Conservation (phyloP, 2,329 filamentous ascomycete species). For the Fusarium pseudocircinatum region DNA sequence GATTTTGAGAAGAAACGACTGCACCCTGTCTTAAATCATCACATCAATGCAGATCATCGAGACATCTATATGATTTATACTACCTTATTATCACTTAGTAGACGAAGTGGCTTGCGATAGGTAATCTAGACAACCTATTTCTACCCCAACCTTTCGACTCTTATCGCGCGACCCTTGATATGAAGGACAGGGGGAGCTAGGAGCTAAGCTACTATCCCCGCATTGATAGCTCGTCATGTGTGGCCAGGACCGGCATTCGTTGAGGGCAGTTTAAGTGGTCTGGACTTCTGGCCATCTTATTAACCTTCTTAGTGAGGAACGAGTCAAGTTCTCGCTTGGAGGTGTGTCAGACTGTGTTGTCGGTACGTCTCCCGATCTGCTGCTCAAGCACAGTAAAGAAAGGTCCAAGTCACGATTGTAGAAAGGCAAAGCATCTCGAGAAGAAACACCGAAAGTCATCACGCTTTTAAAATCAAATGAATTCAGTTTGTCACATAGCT, state of each 20-base stretch:
- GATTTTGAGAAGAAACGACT: neutral
- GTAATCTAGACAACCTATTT: neutral
- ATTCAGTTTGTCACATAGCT: rapidly evolving
- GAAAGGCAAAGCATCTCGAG: no score
- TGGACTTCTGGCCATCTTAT: neutral
- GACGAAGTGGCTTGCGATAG: neutral
- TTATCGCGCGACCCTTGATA: neutral
- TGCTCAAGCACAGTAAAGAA: neutral
- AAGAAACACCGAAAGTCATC: no score
- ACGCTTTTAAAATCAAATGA: neutral
- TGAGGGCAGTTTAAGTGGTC: neutral
- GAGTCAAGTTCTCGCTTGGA: neutral
- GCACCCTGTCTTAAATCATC: neutral
- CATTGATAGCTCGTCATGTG: conserved; percentile 1
- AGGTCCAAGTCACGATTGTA: neutral
- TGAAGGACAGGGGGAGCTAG: neutral
- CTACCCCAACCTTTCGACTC: conserved; percentile 2
- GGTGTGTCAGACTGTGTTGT: neutral
- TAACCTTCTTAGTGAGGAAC: neutral
- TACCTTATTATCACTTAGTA: neutral
- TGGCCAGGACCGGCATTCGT: neutral
- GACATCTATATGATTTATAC: neutral
- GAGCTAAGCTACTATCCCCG: neutral
- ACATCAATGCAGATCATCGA: neutral
- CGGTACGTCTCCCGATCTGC: neutral